Base-by-base conservation (phyloP, 352 stramenopile genomes). In the Phytophthora sojae region DNA sequence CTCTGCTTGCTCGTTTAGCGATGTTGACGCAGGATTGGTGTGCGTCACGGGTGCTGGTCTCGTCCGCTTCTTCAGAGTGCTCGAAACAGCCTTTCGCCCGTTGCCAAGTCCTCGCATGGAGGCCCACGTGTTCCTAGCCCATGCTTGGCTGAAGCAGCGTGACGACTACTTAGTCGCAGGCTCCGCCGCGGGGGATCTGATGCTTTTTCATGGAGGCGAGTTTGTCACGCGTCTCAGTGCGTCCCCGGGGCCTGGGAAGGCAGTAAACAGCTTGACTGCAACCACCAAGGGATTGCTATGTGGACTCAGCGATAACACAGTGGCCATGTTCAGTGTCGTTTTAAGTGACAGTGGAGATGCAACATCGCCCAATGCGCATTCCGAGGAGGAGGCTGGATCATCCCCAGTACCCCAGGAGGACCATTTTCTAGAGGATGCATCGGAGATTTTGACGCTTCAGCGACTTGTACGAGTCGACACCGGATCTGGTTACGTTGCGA, bases 21-120 rank as follows among this genome's bases (percentile, higher is more conserved):
- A 93, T 62, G 81, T 97, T 19, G 93, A 98, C 62, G 79, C 89
- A 11, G 92, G 89, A 4, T 80, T 98, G 19, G 83, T 95, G 47
- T 97, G 91, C 62, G 91, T 96, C 32, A 96, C 79, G 0, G 92
- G 93, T 19, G 75, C 80, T 19, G 86, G 85, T 51, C 77, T 94
- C 67, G 82, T 98, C 39, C 88, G 94, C 35, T 98, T 97, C 75
- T 98, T 97, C 44, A 84, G 93, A 30, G 78, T 98, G n/a, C 76
- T 93, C 2, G 94, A 98, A 63, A 94, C 88, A 55, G 73, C 93
- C 15, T 88, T 98, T 47, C 82, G 90, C 4, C 83, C 89, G 30
- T 91, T 98, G 78, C 91, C 93, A 29, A 94, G 80, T 57, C 85
- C 89, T 44, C 82, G 82, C 15, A 81, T 97, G 54, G 83, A 96